Percentiles rank a stretch among this genome's conserved stretches.
Evolutionary conservation across 2,329 filamentous ascomycete species (phyloP).

Genomic region (Fusarium longipes): DNA sequence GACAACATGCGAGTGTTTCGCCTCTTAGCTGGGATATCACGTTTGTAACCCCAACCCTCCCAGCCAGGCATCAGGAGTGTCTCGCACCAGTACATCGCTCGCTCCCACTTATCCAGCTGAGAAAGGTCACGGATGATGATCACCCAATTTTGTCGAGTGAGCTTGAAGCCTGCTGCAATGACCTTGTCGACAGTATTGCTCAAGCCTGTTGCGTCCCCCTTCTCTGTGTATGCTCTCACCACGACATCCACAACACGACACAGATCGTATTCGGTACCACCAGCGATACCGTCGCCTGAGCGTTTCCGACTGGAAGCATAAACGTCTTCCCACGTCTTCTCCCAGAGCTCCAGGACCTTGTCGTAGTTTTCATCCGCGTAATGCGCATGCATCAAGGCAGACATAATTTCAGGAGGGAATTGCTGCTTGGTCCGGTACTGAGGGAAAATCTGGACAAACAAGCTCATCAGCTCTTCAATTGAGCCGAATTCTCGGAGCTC

Average conservation of each 20-base stretch:
- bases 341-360: slow-evolving; percentile 75
- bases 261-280: slow-evolving; percentile 64
- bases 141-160: slow-evolving; percentile 87
- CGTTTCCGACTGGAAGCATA: slow-evolving; percentile 50
- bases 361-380: slow-evolving; percentile 66
- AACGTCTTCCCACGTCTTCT: slow-evolving; percentile 66
- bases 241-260: slow-evolving; percentile 62
- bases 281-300: slow-evolving; percentile 51
- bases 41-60: slow-evolving; percentile 71
- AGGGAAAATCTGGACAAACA: slow-evolving; percentile 60
- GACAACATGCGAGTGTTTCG: slow-evolving; percentile 51
- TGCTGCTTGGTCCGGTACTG: slow-evolving; percentile 48
- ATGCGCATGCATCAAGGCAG: slow-evolving; percentile 75
- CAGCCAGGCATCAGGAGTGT: slow-evolving; percentile 80
- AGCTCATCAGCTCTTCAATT: slow-evolving; percentile 65
- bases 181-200: slow-evolving; percentile 65
- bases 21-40: slow-evolving; percentile 48
- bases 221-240: slow-evolving; percentile 56
- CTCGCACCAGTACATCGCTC: slow-evolving; percentile 82
- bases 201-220: slow-evolving; percentile 60
- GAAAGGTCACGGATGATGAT: slow-evolving; percentile 76
- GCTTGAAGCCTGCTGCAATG: slow-evolving; percentile 72
- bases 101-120: slow-evolving; percentile 65
- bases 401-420: slow-evolving; percentile 67
- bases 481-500: slow-evolving; percentile 61